Evolutionary conservation across 768 basidiomycete species (phyloP), one percentile per base, ranked within the genome.

Genomic region (Pleurotus pulmonarius): DNA sequence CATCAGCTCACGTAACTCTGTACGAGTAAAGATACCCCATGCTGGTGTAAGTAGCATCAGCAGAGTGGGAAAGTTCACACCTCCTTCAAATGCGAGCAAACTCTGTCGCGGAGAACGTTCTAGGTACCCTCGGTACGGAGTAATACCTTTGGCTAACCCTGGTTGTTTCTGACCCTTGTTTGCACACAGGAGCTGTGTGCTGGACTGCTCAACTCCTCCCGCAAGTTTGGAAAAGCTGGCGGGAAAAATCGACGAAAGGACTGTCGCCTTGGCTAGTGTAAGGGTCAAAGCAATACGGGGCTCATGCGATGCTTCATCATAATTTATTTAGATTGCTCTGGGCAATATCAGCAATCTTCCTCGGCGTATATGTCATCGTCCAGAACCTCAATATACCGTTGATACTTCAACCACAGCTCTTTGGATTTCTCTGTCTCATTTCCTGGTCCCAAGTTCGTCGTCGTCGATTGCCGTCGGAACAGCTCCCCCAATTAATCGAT

Each of bases 161-260:
- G 29, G 29, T 34, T 34, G 29, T 34, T 34, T 34, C 29, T 34
- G 29, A 34, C 11, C 29, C 29, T 34, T 34, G 2, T 34, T 34
- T 3, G 8, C 29, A 15, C 40, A 22, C 54, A 86, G 87, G 87
- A 2, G 81, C 86, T 0, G 67, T 87, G 9, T 82, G 80, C 58
- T 88, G 87, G 88, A 82, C 81, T 3, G 72, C 77, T 12, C 87
- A 88, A 61, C 65, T 90, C 12, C 66, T 90, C 29, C 89, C 88
- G 5, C 88, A 90, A 60, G 75, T 89, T 20, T 81, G 83, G 81
- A 90, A 92, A 68, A 87, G 80, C 60, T 87, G 81, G 73, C 75
- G 81, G 37, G 73, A 74, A 16, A 87, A 90, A 63, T 82, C 81
- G 20, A 88, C 86, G 0, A 74, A 81, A 24, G 90, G 91, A 0